Evolutionary conservation across 2,329 filamentous ascomycete species (phyloP), one percentile per base, ranked within the genome.

Genomic region (Mycocentrospora acerina): DNA sequence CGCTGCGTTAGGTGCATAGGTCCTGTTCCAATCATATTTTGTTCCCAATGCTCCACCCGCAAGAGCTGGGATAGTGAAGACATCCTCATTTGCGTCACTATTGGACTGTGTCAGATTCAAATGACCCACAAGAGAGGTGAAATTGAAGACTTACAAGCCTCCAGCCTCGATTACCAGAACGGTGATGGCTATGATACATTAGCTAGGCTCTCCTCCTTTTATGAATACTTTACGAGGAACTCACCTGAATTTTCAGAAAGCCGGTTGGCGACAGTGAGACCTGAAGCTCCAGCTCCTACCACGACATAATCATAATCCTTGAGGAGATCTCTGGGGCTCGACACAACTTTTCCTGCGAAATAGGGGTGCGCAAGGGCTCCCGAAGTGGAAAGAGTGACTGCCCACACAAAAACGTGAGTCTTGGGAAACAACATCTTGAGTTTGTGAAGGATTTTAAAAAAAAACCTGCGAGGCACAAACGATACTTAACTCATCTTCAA

Each of bases 251-350:
- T 32, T 29, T 61, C 57, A 12, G 55, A 54, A 16, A 62, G 46
- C 22, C 57, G 49, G 40, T 60, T 62, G 26, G 55, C 58, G 24
- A 62, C 57, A 1, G 56, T 59, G 13, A 62, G 44, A 18, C 58
- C 58, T 10, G 52, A 46, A 13, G 57, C 47, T 15, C 57, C 57
- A 13, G 44, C 58, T 22, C 58, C 58, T 24, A 60, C 49, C 7
- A 62, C 40, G 9, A 62, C 48, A 42, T 59, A 62, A 37, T 62
- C 57, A 27, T 57, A 57, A 27, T 44, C 44, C 2, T 35, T 36
- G 9, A 54, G 46, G 2, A 56, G 35, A 3, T 47, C 30, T 8
- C 47, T 41, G 9, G 53, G 32, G 31, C 38, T 40, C 2, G 44
- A 44, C 6, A 54, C 15, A 15, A 51, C 15, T 5, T 39, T 32